Evolutionary conservation across 768 basidiomycete genomes (phyloP).

Genomic region (Russula sp.): DNA sequence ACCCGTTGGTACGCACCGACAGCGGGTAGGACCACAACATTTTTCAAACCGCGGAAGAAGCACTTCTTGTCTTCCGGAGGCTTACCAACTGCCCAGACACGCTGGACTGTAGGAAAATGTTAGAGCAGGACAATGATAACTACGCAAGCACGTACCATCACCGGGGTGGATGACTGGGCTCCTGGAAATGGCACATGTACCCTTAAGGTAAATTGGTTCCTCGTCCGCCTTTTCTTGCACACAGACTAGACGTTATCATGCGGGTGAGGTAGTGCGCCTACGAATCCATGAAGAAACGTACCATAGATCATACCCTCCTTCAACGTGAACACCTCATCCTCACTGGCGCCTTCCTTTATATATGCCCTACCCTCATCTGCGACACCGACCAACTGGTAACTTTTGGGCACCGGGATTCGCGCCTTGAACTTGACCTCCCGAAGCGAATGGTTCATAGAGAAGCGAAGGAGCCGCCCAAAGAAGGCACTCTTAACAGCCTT

Average conservation of each 20-base stretch:
- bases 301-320: slow-evolving; percentile 7
- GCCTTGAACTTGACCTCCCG: slow-evolving; percentile 72
- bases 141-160: slow-evolving; percentile 21
- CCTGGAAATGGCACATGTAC: slow-evolving; percentile 24
- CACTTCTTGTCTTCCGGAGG: slow-evolving; percentile 23
- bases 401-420: slow-evolving; percentile 61
- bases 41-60: slow-evolving; percentile 23
- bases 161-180: slow-evolving; percentile 32
- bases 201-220: slow-evolving; percentile 1
- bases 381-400: slow-evolving; percentile 68
- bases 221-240: slow-evolving; percentile 4
- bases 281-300: not conserved
- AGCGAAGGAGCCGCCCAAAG: slow-evolving; percentile 46
- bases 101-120: slow-evolving; percentile 15
- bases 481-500: slow-evolving; percentile 48
- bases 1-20: not conserved
- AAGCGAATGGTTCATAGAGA: slow-evolving; percentile 56
- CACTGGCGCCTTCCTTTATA: slow-evolving; percentile 2
- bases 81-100: slow-evolving; percentile 27
- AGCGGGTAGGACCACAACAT: slow-evolving; percentile 25
- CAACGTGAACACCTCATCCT: slow-evolving; percentile 12
- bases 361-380: slow-evolving; percentile 61
- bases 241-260: slow-evolving; percentile 5
- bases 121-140: not conserved
- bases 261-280: not conserved